Evolutionary conservation across 2,329 filamentous ascomycete species (phyloP).

Genomic region (Lachnellula subtilissima): DNA sequence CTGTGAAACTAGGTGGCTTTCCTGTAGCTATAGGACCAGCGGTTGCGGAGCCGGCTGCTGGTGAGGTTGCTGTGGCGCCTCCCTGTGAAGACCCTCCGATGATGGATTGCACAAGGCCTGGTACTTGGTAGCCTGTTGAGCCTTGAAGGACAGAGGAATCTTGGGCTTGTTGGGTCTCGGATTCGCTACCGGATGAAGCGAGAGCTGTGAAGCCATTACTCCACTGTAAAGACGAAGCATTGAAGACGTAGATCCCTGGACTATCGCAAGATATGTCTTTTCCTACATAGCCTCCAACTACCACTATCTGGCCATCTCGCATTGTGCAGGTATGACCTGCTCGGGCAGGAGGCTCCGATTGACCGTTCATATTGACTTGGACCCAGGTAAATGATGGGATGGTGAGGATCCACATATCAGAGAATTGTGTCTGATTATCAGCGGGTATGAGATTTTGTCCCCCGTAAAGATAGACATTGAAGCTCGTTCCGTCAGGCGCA

Average conservation of each 20-base stretch:
- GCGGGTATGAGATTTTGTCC: constrained; percentile 67
- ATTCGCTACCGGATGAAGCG: constrained; percentile 34
- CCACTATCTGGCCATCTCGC: constrained; percentile 65
- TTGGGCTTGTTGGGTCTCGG: constrained; percentile 27
- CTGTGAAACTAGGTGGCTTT: constrained; percentile 62
- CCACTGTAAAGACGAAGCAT: constrained; percentile 62
- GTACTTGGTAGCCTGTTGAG: constrained; percentile 62
- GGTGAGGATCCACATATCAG: constrained; percentile 71
- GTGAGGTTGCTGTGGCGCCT: constrained; percentile 62
- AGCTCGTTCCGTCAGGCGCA: constrained; percentile 66
- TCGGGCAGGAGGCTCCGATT: constrained; percentile 54
- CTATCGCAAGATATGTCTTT: constrained; percentile 57
- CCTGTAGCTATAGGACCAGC: constrained; percentile 68
- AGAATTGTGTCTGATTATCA: constrained; percentile 53
- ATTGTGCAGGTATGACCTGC: constrained; percentile 66
- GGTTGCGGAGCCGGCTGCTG: constrained; percentile 56
- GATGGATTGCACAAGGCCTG: constrained; percentile 54
- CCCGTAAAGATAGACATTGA: constrained; percentile 74
- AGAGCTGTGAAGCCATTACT: constrained; percentile 56
- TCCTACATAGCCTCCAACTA: constrained; percentile 65
- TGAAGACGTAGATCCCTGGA: constrained; percentile 69
- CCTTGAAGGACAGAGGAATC: constrained; percentile 44
- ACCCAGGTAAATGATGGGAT: constrained; percentile 73
- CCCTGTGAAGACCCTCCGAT: constrained; percentile 57
- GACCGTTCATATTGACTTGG: constrained; percentile 49